Evolutionary conservation across 768 basidiomycete genomes (phyloP), one percentile per base, ranked within the genome.

Genomic region (Phaeotremella fagi): DNA sequence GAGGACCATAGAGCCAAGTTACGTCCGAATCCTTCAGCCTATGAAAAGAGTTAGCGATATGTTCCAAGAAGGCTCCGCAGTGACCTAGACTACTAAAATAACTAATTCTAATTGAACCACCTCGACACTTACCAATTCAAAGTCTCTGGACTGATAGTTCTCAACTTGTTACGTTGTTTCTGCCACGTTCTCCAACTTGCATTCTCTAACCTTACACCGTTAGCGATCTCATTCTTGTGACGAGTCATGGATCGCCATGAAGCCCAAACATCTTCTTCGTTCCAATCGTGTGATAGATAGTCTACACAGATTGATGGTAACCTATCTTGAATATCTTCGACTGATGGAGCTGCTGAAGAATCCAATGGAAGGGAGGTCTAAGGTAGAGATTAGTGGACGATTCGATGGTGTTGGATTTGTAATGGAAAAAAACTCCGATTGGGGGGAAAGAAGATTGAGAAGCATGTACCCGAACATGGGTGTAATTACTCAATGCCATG

Each of bases 11-110:
- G 0, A 99, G 82, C 94, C 94, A 99, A 1, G 95, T 99, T 35
- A 98, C 94, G 73, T 99, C 94, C 4, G 88, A 91, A 75, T 99
- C 94, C 75, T 99, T 99, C 66, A 99, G 83, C 94, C 94, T 98
- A 77, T 3, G 18, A n/a, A n/a, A n/a, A n/a, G n/a, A n/a, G n/a
- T n/a, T n/a, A n/a, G n/a, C n/a, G n/a, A n/a, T n/a, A n/a, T n/a
- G n/a, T n/a, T n/a, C n/a, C n/a, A n/a, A n/a, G n/a, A n/a, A n/a
- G n/a, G n/a, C n/a, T n/a, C n/a, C n/a, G n/a, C n/a, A n/a, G n/a
- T n/a, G n/a, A n/a, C n/a, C n/a, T n/a, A n/a, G n/a, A n/a, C n/a
- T n/a, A n/a, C n/a, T n/a, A n/a, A n/a, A n/a, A n/a, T n/a, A n/a
- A n/a, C n/a, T n/a, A n/a, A n/a, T n/a, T n/a, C n/a, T n/a, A n/a